Evolutionary conservation across 2,329 filamentous ascomycete genomes (phyloP).

Genomic region (Microdochium paspali): DNA sequence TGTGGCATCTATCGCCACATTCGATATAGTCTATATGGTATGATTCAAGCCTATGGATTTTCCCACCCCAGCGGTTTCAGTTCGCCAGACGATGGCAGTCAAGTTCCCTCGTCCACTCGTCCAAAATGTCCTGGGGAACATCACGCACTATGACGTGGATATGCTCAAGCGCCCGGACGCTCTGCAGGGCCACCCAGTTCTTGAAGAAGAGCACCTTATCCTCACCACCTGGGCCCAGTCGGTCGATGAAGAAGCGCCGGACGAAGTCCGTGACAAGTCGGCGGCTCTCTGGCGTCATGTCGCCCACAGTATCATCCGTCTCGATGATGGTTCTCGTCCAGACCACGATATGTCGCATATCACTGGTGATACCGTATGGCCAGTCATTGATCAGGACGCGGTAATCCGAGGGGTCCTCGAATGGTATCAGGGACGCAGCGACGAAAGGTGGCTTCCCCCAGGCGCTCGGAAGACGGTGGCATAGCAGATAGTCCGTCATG

Average conservation of each 20-base stretch:
- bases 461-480: constrained; percentile 53
- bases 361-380: constrained; percentile 69
- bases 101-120: constrained; percentile 42
- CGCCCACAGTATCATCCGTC: constrained; percentile 59
- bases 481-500: constrained; percentile 69
- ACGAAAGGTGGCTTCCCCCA: constrained; percentile 58
- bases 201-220: constrained; percentile 74
- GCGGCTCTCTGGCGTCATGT: constrained; percentile 61
- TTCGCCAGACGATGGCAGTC: constrained; percentile 22
- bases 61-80: constrained; percentile 3
- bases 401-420: constrained; percentile 46
- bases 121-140: constrained; percentile 39
- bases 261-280: constrained; percentile 61
- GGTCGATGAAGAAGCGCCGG: constrained; percentile 54
- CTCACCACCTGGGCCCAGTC: constrained; percentile 37
- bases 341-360: constrained; percentile 74
- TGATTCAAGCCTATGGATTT: background rate
- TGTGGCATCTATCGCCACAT: background rate
- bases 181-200: constrained; percentile 86
- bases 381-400: constrained; percentile 82
- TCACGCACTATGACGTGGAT: constrained; percentile 67
- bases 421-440: constrained; percentile 38
- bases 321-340: constrained; percentile 82
- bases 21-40: background rate
- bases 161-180: constrained; percentile 78